These are phyloP conservation scores for Fonsecaea erecta DNA, from an alignment of 2,329 filamentous ascomycete genomes.

Conservation along the genomic window DNA sequence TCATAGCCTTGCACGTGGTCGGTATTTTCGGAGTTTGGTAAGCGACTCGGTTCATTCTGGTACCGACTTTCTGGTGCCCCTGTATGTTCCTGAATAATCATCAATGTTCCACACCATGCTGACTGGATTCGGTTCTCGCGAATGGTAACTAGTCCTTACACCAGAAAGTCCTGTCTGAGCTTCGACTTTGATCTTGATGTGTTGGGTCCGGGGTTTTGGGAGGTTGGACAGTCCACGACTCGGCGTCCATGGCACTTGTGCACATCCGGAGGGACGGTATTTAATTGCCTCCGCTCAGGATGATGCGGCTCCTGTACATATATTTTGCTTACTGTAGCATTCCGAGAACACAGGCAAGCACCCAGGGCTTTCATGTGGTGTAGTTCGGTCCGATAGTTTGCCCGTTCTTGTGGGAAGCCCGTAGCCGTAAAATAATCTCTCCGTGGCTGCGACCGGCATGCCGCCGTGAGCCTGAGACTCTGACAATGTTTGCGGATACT, in stretches of 20 bases:
- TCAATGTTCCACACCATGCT: neutral
- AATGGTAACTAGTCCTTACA: neutral
- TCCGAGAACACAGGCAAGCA: neutral
- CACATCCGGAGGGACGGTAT: neutral
- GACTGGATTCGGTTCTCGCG: neutral
- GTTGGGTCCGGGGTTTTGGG: neutral
- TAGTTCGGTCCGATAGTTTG: neutral
- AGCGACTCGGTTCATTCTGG: constrained; percentile 19
- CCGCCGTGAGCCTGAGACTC: neutral
- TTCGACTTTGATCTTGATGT: neutral
- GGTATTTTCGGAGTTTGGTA: neutral
- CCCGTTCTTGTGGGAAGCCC: neutral
- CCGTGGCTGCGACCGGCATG: neutral
- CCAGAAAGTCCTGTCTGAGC: neutral
- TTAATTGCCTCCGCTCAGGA: neutral
- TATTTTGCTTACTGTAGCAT: neutral
- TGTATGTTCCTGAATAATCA: neutral
- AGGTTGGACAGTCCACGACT: neutral
- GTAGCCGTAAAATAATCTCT: neutral
- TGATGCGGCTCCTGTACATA: neutral
- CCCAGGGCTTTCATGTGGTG: neutral
- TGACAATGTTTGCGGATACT: neutral
- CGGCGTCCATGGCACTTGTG: neutral
- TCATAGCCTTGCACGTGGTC: constrained; percentile 19
- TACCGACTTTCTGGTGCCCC: constrained; percentile 2